Percentiles rank a stretch among this genome's conserved stretches.
Evolutionary conservation across 345 rosid genomes (phyloP).

Genomic region (Camelina neglecta): DNA sequence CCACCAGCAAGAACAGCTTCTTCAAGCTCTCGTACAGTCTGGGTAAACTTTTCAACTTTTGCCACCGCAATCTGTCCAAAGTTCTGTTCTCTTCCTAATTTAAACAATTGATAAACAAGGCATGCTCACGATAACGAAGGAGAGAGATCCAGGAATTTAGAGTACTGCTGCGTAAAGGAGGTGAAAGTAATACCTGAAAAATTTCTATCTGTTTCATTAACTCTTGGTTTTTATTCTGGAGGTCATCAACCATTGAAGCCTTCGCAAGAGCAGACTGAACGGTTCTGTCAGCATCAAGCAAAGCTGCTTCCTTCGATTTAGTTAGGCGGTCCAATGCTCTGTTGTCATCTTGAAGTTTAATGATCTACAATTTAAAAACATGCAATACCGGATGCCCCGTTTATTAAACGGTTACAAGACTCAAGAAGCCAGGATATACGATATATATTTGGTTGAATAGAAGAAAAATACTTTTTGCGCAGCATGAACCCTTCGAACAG

Average conservation of each 20-base stretch:
- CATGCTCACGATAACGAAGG: slow-evolving; percentile 16
- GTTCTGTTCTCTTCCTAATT: slow-evolving; percentile 95
- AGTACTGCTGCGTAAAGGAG: slow-evolving; percentile 1
- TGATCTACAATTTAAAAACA: slow-evolving; percentile 56
- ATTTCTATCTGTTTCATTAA: slow-evolving; percentile 96
- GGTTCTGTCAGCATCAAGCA: slow-evolving; percentile 96
- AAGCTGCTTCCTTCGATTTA: slow-evolving; percentile 97
- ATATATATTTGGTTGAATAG: not conserved
- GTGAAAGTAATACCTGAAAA: slow-evolving; percentile 72
- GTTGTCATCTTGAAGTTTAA: slow-evolving; percentile 96
- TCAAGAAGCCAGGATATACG: slow-evolving; percentile 1
- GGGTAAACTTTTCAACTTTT: slow-evolving; percentile 98
- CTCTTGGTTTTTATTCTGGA: slow-evolving; percentile 97
- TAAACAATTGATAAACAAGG: slow-evolving; percentile 33
- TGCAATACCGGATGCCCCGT: not conserved
- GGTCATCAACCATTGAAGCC: slow-evolving; percentile 99
- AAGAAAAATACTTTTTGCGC: slow-evolving; percentile 80
- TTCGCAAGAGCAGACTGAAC: slow-evolving; percentile 87
- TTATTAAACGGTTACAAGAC: not conserved
- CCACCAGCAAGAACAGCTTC: slow-evolving; percentile 99
- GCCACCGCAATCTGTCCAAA: slow-evolving; percentile 97
- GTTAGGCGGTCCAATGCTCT: slow-evolving; percentile 97
- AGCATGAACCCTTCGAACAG: slow-evolving; percentile 98
- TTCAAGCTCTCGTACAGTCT: slow-evolving; percentile 96
- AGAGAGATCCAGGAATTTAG: not conserved